Conservation (phyloP, 2,329 filamentous ascomycete species). For the Hypomyces perniciosus region DNA sequence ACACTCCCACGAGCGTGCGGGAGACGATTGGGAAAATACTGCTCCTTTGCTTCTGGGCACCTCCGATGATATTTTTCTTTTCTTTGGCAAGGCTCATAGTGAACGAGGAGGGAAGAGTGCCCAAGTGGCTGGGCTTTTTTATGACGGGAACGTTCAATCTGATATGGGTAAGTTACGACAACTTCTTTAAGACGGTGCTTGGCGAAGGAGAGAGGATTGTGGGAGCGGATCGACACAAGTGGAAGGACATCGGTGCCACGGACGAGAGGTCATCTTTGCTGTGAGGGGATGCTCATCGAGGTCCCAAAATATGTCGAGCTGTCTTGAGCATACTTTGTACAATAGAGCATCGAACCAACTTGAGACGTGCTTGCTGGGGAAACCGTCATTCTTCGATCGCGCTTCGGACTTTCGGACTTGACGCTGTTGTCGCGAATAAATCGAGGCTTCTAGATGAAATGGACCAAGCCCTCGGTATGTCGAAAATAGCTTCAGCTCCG, state of each 20-base stretch:
- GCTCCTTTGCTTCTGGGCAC: constrained; percentile 51
- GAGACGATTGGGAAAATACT: constrained; percentile 62
- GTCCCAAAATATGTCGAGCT: no score
- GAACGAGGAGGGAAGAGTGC: constrained; percentile 61
- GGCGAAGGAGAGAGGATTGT: constrained; percentile 76
- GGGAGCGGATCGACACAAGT: constrained; percentile 16
- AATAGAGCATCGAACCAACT: no score
- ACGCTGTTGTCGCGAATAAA: not conserved
- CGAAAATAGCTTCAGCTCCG: not conserved
- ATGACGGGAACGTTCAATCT: constrained; percentile 47
- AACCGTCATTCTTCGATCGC: no score
- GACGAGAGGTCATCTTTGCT: constrained; percentile 7
- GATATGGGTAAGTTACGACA: constrained; percentile 42
- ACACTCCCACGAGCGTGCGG: constrained; percentile 58
- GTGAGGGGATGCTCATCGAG: not conserved
- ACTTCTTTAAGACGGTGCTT: constrained; percentile 54
- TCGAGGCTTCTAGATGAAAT: not conserved
- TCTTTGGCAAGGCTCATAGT: constrained; percentile 41
- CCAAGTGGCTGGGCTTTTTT: constrained; percentile 56
- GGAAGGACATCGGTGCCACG: not conserved
- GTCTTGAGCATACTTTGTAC: no score
- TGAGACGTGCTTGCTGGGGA: no score
- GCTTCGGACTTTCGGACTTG: no score
- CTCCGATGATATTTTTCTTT: constrained; percentile 52
- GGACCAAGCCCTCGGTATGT: not conserved